phyloP scores from a whole-genome alignment of 2,329 filamentous ascomycete species.

The Capronia americana region DNA sequence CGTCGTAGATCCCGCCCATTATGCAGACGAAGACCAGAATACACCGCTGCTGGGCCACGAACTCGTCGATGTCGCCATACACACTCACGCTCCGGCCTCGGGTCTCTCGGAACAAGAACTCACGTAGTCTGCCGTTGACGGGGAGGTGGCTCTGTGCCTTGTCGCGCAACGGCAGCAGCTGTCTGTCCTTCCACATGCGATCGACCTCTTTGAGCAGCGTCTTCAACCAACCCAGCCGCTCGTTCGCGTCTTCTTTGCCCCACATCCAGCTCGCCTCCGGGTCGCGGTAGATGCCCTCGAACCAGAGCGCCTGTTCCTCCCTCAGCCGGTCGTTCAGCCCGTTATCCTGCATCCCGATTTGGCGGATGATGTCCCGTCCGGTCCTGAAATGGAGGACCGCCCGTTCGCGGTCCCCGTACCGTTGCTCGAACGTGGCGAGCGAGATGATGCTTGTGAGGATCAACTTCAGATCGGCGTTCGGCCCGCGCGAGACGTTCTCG shows the following conservation, averaged over 20 bases:
- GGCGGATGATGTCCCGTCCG: constrained; percentile 23
- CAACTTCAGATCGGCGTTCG: constrained; percentile 21
- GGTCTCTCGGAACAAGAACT: constrained; percentile 26
- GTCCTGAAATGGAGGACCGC: constrained; percentile 28
- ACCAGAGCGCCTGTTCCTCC: constrained; percentile 33
- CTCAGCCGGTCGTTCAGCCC: constrained; percentile 26
- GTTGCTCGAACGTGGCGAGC: constrained; percentile 30
- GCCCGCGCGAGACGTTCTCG: constrained; percentile 22
- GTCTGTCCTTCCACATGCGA: constrained; percentile 25
- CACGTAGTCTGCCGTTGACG: constrained; percentile 17
- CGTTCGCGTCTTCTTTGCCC: constrained; percentile 24
- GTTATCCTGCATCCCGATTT: constrained; percentile 19
- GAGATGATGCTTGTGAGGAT: constrained; percentile 28
- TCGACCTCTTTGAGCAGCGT: constrained; percentile 26
- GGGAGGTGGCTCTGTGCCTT: constrained; percentile 11
- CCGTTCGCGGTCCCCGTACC: constrained; percentile 25
- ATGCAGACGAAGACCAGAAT: constrained; percentile 25
- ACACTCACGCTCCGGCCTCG: constrained; percentile 22
- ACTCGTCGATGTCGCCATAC: constrained; percentile 30
- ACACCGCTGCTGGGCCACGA: constrained; percentile 24
- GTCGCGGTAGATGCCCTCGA: constrained; percentile 31
- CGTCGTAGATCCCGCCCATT: constrained; percentile 18
- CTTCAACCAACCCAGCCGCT: constrained; percentile 23
- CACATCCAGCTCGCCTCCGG: constrained; percentile 28
- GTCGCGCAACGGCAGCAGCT: constrained; percentile 9